Evolutionary conservation across 306 rosid genomes (phyloP).

Genomic region (Vachellia pachyceras): DNA sequence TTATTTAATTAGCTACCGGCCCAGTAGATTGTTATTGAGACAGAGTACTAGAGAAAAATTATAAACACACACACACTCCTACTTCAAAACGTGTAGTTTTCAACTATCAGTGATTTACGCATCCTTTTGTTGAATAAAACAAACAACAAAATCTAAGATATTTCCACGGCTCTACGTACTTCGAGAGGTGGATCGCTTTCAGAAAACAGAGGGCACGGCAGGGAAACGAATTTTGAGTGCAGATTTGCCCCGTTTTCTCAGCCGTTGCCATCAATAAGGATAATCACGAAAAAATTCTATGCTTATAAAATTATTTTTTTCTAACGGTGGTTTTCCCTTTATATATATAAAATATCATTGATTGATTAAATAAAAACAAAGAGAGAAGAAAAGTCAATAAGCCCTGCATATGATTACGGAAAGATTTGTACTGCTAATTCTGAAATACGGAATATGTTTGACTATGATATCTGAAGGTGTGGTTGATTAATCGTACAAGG

Average conservation of each 20-base stretch:
- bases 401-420: neutral
- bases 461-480: neutral
- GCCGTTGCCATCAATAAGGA: neutral
- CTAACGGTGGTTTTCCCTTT: neutral
- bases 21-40: neutral
- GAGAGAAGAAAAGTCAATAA: neutral
- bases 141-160: too few species aligned
- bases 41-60: neutral
- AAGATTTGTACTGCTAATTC: constrained; percentile 2
- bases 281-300: too few species aligned
- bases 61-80: too few species aligned
- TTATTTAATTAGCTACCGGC: neutral
- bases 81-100: neutral
- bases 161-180: neutral
- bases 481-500: neutral
- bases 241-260: neutral
- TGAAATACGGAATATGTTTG: neutral
- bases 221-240: neutral
- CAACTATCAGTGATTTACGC: neutral
- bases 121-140: neutral
- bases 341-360: neutral
- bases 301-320: too few species aligned
- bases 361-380: too few species aligned
- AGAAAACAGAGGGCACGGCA: neutral
- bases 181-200: neutral